A percentile compares a stretch with the other conserved stretches of the same genome.
phyloP scores from a whole-genome alignment of 176 grass and related monocot genomes.

The Rhynchospora pubera region DNA sequence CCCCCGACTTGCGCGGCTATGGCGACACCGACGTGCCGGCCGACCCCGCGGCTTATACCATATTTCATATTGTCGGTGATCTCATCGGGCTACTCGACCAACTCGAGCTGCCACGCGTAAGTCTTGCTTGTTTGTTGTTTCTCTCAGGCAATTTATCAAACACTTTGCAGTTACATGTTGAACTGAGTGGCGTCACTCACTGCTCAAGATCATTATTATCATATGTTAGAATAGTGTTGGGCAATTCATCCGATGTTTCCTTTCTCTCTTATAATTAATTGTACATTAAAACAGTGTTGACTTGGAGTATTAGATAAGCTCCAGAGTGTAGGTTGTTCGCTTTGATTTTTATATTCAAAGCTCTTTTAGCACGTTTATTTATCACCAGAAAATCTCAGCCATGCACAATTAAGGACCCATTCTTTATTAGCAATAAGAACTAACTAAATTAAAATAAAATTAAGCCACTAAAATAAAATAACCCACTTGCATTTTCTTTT shows the following conservation, averaged over 20 bases:
- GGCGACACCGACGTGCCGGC: conserved; percentile 31
- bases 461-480: too few species aligned
- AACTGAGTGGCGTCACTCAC: not conserved
- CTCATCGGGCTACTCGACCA: conserved; percentile 33
- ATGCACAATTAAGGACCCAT: not conserved
- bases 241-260: not conserved
- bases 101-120: conserved; percentile 33
- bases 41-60: conserved; percentile 24
- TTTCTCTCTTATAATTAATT: not conserved
- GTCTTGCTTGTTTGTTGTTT: not conserved
- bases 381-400: not conserved
- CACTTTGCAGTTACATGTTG: not conserved
- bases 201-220: not conserved
- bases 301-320: not conserved
- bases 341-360: not conserved
- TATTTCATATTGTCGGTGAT: conserved; percentile 51
- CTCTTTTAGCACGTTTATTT: not conserved
- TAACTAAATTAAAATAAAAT: too few species aligned
- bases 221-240: not conserved
- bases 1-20: conserved; percentile 49
- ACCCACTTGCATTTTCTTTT: too few species aligned
- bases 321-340: not conserved
- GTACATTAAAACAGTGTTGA: not conserved
- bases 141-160: not conserved
- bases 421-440: too few species aligned